A percentile compares a stretch with the other conserved stretches of the same genome.
These are phyloP conservation scores for Fusarium siculi DNA, from an alignment of 2,329 filamentous ascomycete species.

Conservation along the genomic window DNA sequence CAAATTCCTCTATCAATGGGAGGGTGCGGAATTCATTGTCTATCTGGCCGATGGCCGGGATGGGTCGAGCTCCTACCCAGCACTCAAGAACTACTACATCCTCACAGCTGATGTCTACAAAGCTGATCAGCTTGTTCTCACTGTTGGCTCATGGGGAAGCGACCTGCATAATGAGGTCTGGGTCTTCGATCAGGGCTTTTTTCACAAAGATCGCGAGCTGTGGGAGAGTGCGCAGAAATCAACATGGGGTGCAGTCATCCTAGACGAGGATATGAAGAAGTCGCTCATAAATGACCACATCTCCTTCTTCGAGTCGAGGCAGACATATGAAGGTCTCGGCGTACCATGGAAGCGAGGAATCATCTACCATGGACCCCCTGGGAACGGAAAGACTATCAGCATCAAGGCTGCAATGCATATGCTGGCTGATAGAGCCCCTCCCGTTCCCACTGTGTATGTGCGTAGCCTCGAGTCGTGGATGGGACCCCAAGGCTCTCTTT, in stretches of 20 bases:
- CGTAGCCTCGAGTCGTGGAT: not conserved
- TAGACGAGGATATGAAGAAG: not conserved
- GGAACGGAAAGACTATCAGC: not conserved
- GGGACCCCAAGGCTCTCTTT: not conserved
- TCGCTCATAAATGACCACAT: not conserved
- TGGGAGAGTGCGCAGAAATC: not conserved
- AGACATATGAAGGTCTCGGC: not conserved
- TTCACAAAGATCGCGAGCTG: not conserved
- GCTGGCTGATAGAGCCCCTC: not conserved
- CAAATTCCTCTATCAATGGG: not conserved
- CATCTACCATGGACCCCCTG: not conserved
- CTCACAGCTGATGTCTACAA: not conserved
- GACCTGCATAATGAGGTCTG: not conserved
- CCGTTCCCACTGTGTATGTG: not conserved
- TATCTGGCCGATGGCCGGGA: not conserved
- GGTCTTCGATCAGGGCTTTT: not conserved
- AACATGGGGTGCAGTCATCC: not conserved
- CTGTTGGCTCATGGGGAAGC: not conserved
- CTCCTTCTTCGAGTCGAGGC: not conserved
- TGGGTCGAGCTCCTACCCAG: not conserved
- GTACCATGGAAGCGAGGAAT: not conserved
- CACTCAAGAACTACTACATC: not conserved
- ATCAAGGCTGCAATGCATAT: not conserved
- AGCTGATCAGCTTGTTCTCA: not conserved
- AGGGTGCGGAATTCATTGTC: not conserved